phyloP scores from a whole-genome alignment of 192 early-diverging fungal species.

The Coemansia sp. region DNA sequence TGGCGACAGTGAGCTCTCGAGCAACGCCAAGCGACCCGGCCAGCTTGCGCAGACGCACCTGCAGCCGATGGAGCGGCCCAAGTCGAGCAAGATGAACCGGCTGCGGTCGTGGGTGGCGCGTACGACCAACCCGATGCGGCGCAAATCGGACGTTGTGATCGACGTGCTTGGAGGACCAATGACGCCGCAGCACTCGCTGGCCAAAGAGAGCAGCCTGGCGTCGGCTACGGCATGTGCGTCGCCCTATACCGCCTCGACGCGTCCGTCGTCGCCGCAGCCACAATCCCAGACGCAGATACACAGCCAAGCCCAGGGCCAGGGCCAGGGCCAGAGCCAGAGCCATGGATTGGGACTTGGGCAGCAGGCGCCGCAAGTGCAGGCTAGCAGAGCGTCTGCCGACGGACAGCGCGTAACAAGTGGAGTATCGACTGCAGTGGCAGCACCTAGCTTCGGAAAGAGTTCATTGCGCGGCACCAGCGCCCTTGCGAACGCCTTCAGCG shows the following conservation, averaged over 20 bases:
- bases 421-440: conserved; percentile 3
- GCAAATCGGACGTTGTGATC: conserved; percentile 39
- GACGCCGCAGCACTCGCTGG: background rate
- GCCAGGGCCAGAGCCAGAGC: background rate
- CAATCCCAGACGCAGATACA: background rate
- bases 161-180: conserved; percentile 10
- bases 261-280: conserved; percentile 19
- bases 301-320: background rate
- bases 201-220: conserved; percentile 7
- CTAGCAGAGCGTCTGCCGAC: conserved; percentile 8
- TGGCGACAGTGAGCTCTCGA: conserved; percentile 9
- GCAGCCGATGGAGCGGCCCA: conserved; percentile 31
- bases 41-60: conserved; percentile 5
- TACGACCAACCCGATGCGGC: conserved; percentile 47
- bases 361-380: too few relatives aligned
- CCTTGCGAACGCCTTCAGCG: background rate
- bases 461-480: conserved; percentile 17
- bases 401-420: background rate
- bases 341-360: too few relatives aligned
- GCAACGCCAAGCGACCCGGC: background rate
- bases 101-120: conserved; percentile 50
- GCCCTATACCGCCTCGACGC: background rate
- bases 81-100: conserved; percentile 47
- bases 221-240: background rate
- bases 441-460: too few relatives aligned